A percentile compares a stretch with the other conserved stretches of the same genome.
These are phyloP conservation scores for Plasmodium cynomolgi DNA, from an alignment of 169 alveolate genomes.

Conservation along the genomic window DNA sequence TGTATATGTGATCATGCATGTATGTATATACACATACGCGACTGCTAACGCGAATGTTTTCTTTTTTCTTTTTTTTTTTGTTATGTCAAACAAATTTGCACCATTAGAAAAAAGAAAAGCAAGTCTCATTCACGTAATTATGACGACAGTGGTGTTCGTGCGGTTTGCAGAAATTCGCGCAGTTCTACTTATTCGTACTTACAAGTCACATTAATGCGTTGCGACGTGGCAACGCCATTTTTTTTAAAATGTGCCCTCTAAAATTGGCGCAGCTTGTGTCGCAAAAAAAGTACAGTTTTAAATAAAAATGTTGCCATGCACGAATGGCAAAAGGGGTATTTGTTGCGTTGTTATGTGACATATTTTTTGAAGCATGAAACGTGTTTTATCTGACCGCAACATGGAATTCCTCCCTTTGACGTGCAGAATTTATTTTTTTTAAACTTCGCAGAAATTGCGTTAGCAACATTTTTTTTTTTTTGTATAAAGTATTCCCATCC, in stretches of 20 bases:
- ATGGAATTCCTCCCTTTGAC: not conserved
- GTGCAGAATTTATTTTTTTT: slow-evolving; percentile 1
- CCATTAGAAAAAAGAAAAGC: not conserved
- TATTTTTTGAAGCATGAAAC: not conserved
- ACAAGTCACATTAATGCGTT: not conserved
- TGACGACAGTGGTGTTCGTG: not conserved
- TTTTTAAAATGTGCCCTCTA: not conserved
- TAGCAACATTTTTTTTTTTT: not conserved
- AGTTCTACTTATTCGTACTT: not conserved
- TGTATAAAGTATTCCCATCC: not conserved
- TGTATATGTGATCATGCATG: not conserved
- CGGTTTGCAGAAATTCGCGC: not conserved
- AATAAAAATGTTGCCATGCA: not conserved
- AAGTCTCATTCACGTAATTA: not conserved
- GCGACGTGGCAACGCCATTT: not conserved
- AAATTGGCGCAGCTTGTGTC: not conserved
- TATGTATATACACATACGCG: not conserved
- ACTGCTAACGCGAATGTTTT: not conserved
- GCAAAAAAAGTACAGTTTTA: not conserved
- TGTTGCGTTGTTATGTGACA: not conserved
- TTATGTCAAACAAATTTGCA: not conserved
- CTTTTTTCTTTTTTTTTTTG: not conserved
- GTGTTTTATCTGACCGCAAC: not conserved
- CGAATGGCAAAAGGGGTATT: not conserved
- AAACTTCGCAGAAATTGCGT: not conserved